A percentile compares a stretch with the other conserved stretches of the same genome.
These are phyloP conservation scores for Boletus eberwhitei DNA, from an alignment of 768 basidiomycete genomes.

Conservation along the genomic window DNA sequence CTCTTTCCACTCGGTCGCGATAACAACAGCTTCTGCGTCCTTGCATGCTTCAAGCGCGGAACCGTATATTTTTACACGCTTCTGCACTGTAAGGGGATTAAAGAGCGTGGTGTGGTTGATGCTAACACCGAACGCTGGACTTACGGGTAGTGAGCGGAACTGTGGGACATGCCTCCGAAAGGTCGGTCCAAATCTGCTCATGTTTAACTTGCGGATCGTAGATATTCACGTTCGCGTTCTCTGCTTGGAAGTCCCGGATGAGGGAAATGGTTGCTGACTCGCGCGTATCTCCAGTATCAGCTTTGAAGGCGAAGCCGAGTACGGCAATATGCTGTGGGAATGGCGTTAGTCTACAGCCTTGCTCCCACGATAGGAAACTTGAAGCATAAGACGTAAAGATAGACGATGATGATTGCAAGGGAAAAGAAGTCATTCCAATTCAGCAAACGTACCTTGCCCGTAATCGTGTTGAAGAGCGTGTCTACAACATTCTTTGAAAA, in stretches of 20 bases:
- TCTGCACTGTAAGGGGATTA: slow-evolving; percentile 60
- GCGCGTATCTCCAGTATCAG: slow-evolving; percentile 98
- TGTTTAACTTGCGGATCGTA: slow-evolving; percentile 91
- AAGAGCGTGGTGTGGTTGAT: background rate
- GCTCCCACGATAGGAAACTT: slow-evolving; percentile 6
- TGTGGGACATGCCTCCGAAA: slow-evolving; percentile 64
- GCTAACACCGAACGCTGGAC: slow-evolving; percentile 22
- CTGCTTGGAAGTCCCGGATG: slow-evolving; percentile 88
- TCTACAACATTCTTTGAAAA: slow-evolving; percentile 97
- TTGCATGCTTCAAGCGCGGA: slow-evolving; percentile 87
- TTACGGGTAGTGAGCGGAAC: slow-evolving; percentile 63
- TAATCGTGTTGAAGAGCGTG: slow-evolving; percentile 97
- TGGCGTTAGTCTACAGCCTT: slow-evolving; percentile 1
- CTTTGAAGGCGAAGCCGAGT: slow-evolving; percentile 98
- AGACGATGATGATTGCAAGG: background rate
- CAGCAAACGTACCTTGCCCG: slow-evolving; percentile 67
- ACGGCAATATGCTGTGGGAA: slow-evolving; percentile 78
- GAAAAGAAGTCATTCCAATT: background rate
- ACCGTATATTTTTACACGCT: slow-evolving; percentile 74
- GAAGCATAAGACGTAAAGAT: background rate
- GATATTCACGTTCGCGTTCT: slow-evolving; percentile 81
- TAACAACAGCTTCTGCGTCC: slow-evolving; percentile 87
- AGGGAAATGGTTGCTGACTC: slow-evolving; percentile 95
- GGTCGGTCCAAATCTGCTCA: slow-evolving; percentile 83
- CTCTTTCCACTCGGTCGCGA: slow-evolving; percentile 98